These are phyloP conservation scores for Epichloe sp. DNA, from an alignment of 2,329 filamentous ascomycete genomes.

Conservation along the genomic window DNA sequence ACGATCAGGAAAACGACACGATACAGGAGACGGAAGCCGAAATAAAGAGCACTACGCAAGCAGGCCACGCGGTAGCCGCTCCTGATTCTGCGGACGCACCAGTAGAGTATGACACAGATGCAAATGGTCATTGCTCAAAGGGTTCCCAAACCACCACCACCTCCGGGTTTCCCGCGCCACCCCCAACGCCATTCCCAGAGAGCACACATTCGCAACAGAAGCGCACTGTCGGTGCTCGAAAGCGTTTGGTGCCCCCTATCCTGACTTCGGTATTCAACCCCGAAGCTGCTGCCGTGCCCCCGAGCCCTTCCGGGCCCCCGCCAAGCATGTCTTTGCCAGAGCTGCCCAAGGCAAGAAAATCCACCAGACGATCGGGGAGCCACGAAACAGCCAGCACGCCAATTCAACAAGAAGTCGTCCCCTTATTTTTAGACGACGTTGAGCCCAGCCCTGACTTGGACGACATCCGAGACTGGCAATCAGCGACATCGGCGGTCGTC, in stretches of 20 bases:
- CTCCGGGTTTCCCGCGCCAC: conserved; percentile 23
- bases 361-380: neutral
- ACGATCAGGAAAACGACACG: neutral
- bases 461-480: conserved; percentile 25
- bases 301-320: conserved; percentile 1
- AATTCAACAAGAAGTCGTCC: conserved; percentile 12
- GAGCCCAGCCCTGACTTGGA: conserved; percentile 25
- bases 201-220: neutral
- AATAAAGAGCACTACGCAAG: neutral
- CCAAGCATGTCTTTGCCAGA: conserved; percentile 3
- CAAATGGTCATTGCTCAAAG: conserved; percentile 13
- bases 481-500: conserved; percentile 3
- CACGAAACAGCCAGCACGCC: conserved; percentile 7
- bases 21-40: neutral
- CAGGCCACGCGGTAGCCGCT: neutral
- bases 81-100: neutral
- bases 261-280: neutral
- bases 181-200: conserved; percentile 6
- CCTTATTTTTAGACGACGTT: conserved; percentile 17
- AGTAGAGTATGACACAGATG: neutral
- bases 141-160: conserved; percentile 19
- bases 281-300: neutral
- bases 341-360: neutral
- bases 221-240: neutral
- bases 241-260: neutral